These are phyloP conservation scores for Spergularia marina DNA, from an alignment of 148 eudicot species.

Conservation along the genomic window DNA sequence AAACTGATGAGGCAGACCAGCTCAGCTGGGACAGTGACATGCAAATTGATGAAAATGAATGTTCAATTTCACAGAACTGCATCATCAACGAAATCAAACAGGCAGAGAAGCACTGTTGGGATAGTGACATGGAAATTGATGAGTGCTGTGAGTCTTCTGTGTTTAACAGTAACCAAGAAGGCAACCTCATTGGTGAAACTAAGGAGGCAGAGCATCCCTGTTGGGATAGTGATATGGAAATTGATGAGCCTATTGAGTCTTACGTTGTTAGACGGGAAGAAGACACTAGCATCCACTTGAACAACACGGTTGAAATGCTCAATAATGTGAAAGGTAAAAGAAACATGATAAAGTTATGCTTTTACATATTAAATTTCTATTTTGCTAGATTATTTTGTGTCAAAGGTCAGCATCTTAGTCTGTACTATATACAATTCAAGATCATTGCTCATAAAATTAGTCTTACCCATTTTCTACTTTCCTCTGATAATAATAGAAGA, in stretches of 20 bases:
- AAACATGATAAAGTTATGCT: not conserved
- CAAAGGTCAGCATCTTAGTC: not conserved
- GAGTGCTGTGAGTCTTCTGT: not conserved
- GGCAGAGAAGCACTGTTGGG: constrained; percentile 1
- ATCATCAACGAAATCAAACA: not conserved
- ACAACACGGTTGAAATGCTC: too few species aligned
- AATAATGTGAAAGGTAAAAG: constrained; percentile 10
- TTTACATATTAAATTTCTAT: not conserved
- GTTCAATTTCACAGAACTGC: too few species aligned
- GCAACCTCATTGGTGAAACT: not conserved
- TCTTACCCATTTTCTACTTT: not conserved
- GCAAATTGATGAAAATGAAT: too few species aligned
- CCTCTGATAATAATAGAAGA: not conserved
- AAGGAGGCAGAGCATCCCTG: not conserved
- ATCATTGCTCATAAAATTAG: not conserved
- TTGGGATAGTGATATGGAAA: constrained; percentile 8
- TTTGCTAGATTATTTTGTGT: too few species aligned
- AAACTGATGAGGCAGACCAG: not conserved
- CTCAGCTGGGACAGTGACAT: not conserved
- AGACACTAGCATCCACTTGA: too few species aligned
- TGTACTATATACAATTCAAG: not conserved
- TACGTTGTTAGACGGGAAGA: too few species aligned
- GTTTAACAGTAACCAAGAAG: too few species aligned
- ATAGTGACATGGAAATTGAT: constrained; percentile 12
- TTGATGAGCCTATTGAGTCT: not conserved